Evolutionary conservation across 352 stramenopile genomes (phyloP).

Genomic region (Phytophthora sojae): DNA sequence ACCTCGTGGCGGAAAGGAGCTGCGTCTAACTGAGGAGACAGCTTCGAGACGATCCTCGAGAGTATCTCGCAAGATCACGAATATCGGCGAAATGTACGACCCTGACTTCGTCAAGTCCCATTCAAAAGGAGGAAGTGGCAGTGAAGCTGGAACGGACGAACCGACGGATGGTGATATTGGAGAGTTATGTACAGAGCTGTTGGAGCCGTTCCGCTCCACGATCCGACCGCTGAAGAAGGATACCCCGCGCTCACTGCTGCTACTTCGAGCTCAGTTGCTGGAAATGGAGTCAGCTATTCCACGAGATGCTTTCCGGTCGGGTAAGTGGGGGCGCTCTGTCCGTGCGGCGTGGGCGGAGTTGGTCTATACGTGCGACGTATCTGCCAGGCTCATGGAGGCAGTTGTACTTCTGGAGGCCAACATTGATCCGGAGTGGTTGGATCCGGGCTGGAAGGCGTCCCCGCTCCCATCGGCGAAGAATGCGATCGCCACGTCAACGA

Average conservation of each 20-base stretch:
- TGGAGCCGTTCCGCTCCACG: slow-evolving; percentile 62
- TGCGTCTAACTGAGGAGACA: slow-evolving; percentile 29
- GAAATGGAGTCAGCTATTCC: slow-evolving; percentile 78
- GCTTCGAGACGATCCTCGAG: slow-evolving; percentile 61
- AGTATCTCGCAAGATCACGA: slow-evolving; percentile 80
- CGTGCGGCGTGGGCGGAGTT: slow-evolving; percentile 83
- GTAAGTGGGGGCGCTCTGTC: slow-evolving; percentile 69
- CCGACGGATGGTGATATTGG: slow-evolving; percentile 77
- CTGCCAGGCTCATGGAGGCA: slow-evolving; percentile 61
- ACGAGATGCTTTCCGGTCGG: slow-evolving; percentile 79
- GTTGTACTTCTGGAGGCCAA: slow-evolving; percentile 80
- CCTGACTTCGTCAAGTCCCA: slow-evolving; percentile 57
- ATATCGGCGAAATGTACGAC: slow-evolving; percentile 85
- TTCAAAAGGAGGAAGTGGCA: slow-evolving; percentile 22
- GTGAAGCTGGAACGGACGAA: slow-evolving; percentile 41
- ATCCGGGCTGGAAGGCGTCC: slow-evolving; percentile 78
- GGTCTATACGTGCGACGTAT: slow-evolving; percentile 65
- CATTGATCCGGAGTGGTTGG: slow-evolving; percentile 81
- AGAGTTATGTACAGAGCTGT: slow-evolving; percentile 72
- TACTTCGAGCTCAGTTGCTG: slow-evolving; percentile 76
- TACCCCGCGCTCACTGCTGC: slow-evolving; percentile 46
- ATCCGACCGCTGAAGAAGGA: slow-evolving; percentile 58
- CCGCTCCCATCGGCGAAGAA: slow-evolving; percentile 68
- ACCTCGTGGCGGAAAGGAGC: slow-evolving; percentile 32
- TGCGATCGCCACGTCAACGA: slow-evolving; percentile 63